These are phyloP conservation scores for Urochloa ruziziensis DNA, from an alignment of 176 grass and related monocot genomes.

Conservation along the genomic window DNA sequence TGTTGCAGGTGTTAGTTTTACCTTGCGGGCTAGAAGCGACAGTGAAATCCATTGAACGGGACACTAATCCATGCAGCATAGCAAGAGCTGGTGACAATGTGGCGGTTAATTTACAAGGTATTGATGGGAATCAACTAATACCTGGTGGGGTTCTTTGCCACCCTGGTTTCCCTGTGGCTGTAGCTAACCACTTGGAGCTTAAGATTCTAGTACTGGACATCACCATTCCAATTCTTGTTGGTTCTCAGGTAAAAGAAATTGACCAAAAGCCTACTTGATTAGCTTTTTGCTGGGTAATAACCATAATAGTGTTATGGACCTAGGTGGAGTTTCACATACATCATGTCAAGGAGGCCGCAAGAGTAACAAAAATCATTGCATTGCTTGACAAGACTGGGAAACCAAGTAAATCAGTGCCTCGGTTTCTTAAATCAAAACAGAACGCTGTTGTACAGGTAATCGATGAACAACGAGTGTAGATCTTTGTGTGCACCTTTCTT, in stretches of 20 bases:
- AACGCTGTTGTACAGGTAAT: slow-evolving; percentile 81
- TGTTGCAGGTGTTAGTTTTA: slow-evolving; percentile 76
- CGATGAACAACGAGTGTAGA: not conserved
- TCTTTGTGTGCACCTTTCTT: not conserved
- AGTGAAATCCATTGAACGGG: slow-evolving; percentile 75
- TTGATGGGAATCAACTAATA: slow-evolving; percentile 59
- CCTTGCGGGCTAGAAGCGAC: slow-evolving; percentile 57
- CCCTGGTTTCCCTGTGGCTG: slow-evolving; percentile 65
- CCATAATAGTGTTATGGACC: slow-evolving; percentile 3
- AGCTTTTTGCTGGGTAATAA: not conserved
- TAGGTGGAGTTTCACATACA: slow-evolving; percentile 98
- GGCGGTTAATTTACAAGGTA: slow-evolving; percentile 56
- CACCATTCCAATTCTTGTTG: slow-evolving; percentile 65
- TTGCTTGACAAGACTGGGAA: slow-evolving; percentile 89
- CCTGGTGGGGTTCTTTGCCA: slow-evolving; percentile 83
- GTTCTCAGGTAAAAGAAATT: slow-evolving; percentile 61
- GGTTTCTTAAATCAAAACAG: slow-evolving; percentile 92
- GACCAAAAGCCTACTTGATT: slow-evolving; percentile 21
- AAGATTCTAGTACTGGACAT: slow-evolving; percentile 82
- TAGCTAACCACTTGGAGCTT: slow-evolving; percentile 65
- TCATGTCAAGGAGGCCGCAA: slow-evolving; percentile 87
- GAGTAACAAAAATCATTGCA: slow-evolving; percentile 67
- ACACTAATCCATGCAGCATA: slow-evolving; percentile 60
- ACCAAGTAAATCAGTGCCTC: slow-evolving; percentile 63
- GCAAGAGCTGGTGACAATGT: slow-evolving; percentile 94